Conservation (phyloP, 148 eudicot genomes). For the Amaranthus hypochondriacus region DNA sequence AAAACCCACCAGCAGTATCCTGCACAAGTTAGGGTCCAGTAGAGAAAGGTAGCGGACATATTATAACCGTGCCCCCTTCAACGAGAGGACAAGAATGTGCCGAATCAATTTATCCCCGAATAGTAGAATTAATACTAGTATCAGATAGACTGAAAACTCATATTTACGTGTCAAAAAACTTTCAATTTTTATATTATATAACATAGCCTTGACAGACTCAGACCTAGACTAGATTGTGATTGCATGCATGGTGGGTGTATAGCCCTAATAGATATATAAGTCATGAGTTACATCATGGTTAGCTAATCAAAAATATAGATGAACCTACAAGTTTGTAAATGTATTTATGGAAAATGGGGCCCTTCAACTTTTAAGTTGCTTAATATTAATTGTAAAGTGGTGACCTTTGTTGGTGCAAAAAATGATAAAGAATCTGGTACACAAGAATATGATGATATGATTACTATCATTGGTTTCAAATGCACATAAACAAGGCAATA, state of each 20-base stretch:
- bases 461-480: conserved; percentile 17
- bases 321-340: conserved; percentile 10
- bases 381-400: neutral
- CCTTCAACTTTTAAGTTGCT: conserved; percentile 3
- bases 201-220: neutral
- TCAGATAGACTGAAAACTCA: no score
- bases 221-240: neutral
- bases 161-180: neutral
- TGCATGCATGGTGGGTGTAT: neutral
- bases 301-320: neutral
- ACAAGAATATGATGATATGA: conserved; percentile 21
- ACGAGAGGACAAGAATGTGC: no score
- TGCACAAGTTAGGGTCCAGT: no score
- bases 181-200: neutral
- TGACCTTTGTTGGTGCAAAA: conserved; percentile 14
- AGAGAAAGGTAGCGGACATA: no score
- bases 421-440: conserved; percentile 18
- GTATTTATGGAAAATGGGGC: conserved; percentile 17
- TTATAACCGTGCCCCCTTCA: no score
- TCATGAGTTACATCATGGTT: conserved; percentile 10
- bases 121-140: no score
- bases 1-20: no score
- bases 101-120: no score
- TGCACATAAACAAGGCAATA: neutral
- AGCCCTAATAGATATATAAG: neutral